Base-by-base conservation (phyloP, 2,329 filamentous ascomycete genomes). In the Aschersonia sp. region DNA sequence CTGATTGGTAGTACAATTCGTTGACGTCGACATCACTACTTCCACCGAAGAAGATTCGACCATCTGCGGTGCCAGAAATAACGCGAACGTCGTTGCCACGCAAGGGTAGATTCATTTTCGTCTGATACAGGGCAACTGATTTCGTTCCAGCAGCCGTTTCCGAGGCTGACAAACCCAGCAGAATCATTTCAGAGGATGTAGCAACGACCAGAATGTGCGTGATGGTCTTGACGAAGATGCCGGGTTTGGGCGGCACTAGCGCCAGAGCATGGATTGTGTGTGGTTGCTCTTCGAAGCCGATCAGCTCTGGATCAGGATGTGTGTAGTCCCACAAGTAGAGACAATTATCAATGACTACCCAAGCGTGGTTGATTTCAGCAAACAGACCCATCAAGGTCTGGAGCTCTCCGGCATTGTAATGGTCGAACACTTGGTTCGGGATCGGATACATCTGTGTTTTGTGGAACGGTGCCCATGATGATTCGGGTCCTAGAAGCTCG, bases 251-350 rank as follows among this genome's bases (percentile, higher is more conserved):
- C 46, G 81, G 79, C 10, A 94, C 84, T 44, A 98, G 76, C 55
- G 87, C 88, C 42, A 98, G 85, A n/a, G 86, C 81, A 42, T 87
- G 88, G 57, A 98, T 97, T 54, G 81, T 87, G 61, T 94, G 81
- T 6, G 81, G 73, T 63, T 90, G 85, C 56, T 95, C 88, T 62
- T 97, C 90, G 58, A 86, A 96, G 14, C 90, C 90, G 54, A 95
- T 84, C 42, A 96, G 73, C 61, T 95, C 86, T 5, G 90, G 87
- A 55, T 90, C 87, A n/a, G 86, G 81, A 61, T 87, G 78, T 6
- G 88, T 95, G 63, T 96, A 98, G 66, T 98, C 90, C 94, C 94
- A 98, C 12, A 98, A 73, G 62, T 96, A 98, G 43, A 98, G 73
- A 52, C 87, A 86, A 67, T 94, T 96, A 68, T 98, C 92, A 61